phyloP scores from a whole-genome alignment of 495 filamentous ascomycete species.

The Xylaria telfairii region DNA sequence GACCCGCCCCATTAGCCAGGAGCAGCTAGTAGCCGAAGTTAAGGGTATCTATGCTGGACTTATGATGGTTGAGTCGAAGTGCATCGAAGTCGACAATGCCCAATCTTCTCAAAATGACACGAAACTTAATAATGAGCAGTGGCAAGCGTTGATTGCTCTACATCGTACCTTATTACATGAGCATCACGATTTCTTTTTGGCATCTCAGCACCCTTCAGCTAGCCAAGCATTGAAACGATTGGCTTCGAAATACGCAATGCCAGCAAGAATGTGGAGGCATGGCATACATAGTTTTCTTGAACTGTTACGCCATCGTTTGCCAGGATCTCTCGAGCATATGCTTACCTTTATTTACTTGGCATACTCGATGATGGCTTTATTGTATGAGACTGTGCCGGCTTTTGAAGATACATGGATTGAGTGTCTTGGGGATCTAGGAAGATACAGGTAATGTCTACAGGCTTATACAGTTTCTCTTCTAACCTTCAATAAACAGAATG shows the following conservation, averaged over 20 bases:
- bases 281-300: constrained; percentile 83
- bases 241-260: constrained; percentile 79
- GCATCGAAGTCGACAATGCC: constrained; percentile 69
- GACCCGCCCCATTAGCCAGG: constrained; percentile 66
- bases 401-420: constrained; percentile 87
- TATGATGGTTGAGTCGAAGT: constrained; percentile 76
- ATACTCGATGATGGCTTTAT: constrained; percentile 74
- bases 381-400: constrained; percentile 71
- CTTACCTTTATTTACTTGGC: constrained; percentile 80
- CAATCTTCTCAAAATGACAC: constrained; percentile 53
- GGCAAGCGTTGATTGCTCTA: constrained; percentile 72
- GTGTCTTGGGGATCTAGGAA: constrained; percentile 74
- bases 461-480: neutral
- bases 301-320: constrained; percentile 70
- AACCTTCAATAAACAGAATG: constrained; percentile 52
- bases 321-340: constrained; percentile 77
- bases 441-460: constrained; percentile 38
- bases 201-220: constrained; percentile 76
- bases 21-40: constrained; percentile 67
- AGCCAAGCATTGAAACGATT: constrained; percentile 62
- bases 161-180: constrained; percentile 78
- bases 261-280: constrained; percentile 84
- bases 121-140: constrained; percentile 62
- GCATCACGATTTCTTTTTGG: constrained; percentile 83
- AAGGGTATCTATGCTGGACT: constrained; percentile 75